Base-by-base conservation (phyloP, 306 rosid genomes). In the Vigna nakashimae region DNA sequence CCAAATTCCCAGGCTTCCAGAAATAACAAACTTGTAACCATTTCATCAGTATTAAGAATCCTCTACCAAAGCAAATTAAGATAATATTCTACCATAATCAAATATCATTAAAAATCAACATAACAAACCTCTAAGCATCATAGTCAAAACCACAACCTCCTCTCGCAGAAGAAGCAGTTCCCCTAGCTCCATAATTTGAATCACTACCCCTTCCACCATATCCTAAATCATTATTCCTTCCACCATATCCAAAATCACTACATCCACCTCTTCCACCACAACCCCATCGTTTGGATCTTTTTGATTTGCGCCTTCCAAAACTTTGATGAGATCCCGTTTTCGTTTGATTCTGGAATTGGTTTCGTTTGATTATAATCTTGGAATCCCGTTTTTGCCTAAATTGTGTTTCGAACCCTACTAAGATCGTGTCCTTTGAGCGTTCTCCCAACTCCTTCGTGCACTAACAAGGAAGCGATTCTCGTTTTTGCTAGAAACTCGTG, bases 291-390 rank as follows among this genome's bases (percentile, higher is more conserved):
- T 91, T 87, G 79, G 88, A 85, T 84, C 88, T 90, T 74, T 84
- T 83, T 96, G 99, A 82, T 90, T 92, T 34, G 99, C 97, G 51
- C 98, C 99, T 90, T 96, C 99, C 90, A 96, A 84, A 75, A 96
- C 87, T 84, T 96, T 96, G 80, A 96, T 85, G 75, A 96, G 96
- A 84, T 96, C 97, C 14, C 20, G 0, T 18, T 18, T 18, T 18
- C 20, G 0, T 18, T 18, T 18, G 20, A 18, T 18, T 18, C 0
- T 18, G 20, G 20, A 18, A 18, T 18, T 18, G 16, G 22, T 28
- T 45, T 45, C 0, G 1, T 10, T 42, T 11, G 4, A 2, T 12
- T 30, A 62, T 68, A 93, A 45, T 93, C 98, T 75, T 91, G 68
- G 78, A 93, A 93, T 51, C 97, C 98, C 4, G 91, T 91, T 84